Base-by-base conservation (phyloP, 805 yeast genomes). In the Sugiyamaella chiloensis region DNA sequence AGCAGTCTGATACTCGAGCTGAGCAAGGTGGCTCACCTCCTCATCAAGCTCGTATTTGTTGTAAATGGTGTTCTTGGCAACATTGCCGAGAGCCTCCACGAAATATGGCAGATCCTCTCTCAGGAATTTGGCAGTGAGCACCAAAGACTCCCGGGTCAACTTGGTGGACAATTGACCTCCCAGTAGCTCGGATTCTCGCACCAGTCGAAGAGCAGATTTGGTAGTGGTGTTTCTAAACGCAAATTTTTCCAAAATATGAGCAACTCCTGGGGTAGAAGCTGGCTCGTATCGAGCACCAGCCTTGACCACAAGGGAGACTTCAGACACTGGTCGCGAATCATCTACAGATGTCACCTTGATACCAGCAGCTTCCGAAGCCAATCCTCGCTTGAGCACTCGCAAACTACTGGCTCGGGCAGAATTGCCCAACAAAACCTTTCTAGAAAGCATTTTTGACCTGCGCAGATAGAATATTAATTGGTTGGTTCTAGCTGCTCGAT, bases 141-240 rank as follows among this genome's bases (percentile, higher is more conserved):
- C 79, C 55, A 93, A 79, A 60, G 83, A 75, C 66, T 93, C 98
- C 75, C 96, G 85, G 68, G 86, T 81, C 59, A 88, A 83, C 48
- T 64, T 61, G 39, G 95, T 74, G 42, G 76, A 64, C 68, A 88
- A 79, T 52, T 69, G 70, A 65, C 96, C 98, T 58, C 99, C 98
- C 56, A 91, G 76, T 56, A 93, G 79, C 74, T 91, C 99, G 44
- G 90, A 73, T 73, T 93, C 99, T 72, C 99, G 86, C 64, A 89
- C 85, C 63, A 90, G 76, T 74, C 98, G 86, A 66, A 93, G 77
- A 20, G 93, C 96, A 16, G 96, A 85, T 69, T 88, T 87, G 60
- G 80, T 68, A 53, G 75, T 75, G 48, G 96, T 88, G 76, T 85
- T 83, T 65, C 65, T 61, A 75, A 85, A 93, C 61, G 83, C 84